Evolutionary conservation across 2,329 filamentous ascomycete species (phyloP).

Genomic region (Cladophialophora psammophila): DNA sequence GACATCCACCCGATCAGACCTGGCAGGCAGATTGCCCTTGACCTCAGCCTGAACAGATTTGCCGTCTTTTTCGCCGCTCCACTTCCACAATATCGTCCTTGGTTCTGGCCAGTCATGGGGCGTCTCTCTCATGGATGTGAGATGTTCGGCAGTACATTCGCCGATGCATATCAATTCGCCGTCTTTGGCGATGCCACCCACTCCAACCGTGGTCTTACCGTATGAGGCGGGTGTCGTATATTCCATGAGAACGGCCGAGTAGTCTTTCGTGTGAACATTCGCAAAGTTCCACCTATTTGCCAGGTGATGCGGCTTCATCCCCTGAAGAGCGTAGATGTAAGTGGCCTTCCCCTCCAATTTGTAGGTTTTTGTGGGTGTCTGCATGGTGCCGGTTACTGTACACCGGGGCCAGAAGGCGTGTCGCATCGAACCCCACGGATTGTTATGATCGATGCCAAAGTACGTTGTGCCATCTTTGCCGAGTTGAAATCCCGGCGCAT

Average conservation of each 20-base stretch:
- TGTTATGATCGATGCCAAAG: constrained; percentile 82
- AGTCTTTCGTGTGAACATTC: constrained; percentile 85
- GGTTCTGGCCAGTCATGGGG: constrained; percentile 92
- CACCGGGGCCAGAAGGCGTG: constrained; percentile 96
- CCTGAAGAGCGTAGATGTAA: constrained; percentile 86
- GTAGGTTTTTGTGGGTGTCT: constrained; percentile 79
- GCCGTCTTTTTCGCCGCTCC: constrained; percentile 78
- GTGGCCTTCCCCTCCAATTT: constrained; percentile 82
- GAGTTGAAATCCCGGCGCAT: constrained; percentile 80
- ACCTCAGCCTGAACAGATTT: constrained; percentile 74
- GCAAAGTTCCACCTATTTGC: constrained; percentile 91
- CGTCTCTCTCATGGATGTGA: constrained; percentile 71
- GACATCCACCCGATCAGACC: constrained; percentile 85
- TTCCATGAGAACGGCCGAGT: constrained; percentile 93
- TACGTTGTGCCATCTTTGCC: constrained; percentile 84
- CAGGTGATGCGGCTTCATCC: constrained; percentile 99
- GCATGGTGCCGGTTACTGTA: constrained; percentile 79
- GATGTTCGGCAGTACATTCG: constrained; percentile 71
- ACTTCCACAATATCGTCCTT: constrained; percentile 74
- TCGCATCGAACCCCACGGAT: constrained; percentile 91
- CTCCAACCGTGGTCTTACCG: constrained; percentile 80
- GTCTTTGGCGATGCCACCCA: constrained; percentile 81
- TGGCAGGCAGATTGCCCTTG: constrained; percentile 71
- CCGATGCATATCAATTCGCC: constrained; percentile 80
- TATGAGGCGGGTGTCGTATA: constrained; percentile 94